These are phyloP conservation scores for Talaromyces rugulosus DNA, from an alignment of 2,329 filamentous ascomycete genomes.

Conservation along the genomic window DNA sequence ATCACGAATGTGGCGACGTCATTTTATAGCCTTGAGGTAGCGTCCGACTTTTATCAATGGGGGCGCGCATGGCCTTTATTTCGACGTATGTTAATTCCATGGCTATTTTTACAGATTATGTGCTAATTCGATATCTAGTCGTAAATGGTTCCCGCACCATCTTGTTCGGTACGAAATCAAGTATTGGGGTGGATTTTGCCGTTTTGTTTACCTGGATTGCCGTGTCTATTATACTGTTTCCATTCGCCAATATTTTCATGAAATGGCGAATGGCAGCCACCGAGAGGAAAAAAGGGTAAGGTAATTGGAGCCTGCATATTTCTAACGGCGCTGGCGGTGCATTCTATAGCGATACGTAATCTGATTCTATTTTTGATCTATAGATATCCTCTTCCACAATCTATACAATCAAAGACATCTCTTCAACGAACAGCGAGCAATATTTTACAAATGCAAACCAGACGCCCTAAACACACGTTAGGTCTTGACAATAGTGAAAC, in stretches of 20 bases:
- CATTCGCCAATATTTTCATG: slow-evolving; percentile 44
- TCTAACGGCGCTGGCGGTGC: not conserved
- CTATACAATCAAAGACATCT: not conserved
- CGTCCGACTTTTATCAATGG: slow-evolving; percentile 57
- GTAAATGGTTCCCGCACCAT: slow-evolving; percentile 59
- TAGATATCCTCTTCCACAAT: not conserved
- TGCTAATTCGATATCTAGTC: slow-evolving; percentile 29
- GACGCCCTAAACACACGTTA: not conserved
- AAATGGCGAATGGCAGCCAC: slow-evolving; percentile 28
- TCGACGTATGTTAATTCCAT: slow-evolving; percentile 39
- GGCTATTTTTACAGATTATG: not conserved
- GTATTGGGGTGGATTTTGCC: slow-evolving; percentile 58
- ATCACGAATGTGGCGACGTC: slow-evolving; percentile 60
- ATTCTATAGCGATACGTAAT: not conserved
- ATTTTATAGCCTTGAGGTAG: slow-evolving; percentile 58
- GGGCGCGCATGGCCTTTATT: slow-evolving; percentile 62
- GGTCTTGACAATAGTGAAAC: not conserved
- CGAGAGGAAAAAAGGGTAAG: not conserved
- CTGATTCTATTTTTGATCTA: not conserved
- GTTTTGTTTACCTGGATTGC: slow-evolving; percentile 50
- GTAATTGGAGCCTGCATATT: not conserved
- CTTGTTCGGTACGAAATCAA: slow-evolving; percentile 56
- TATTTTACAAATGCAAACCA: not conserved
- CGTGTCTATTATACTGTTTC: slow-evolving; percentile 52
- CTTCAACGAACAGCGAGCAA: not conserved